A percentile compares a stretch with the other conserved stretches of the same genome.
These are phyloP conservation scores for Dryas octopetala DNA, from an alignment of 306 rosid species.

Conservation along the genomic window DNA sequence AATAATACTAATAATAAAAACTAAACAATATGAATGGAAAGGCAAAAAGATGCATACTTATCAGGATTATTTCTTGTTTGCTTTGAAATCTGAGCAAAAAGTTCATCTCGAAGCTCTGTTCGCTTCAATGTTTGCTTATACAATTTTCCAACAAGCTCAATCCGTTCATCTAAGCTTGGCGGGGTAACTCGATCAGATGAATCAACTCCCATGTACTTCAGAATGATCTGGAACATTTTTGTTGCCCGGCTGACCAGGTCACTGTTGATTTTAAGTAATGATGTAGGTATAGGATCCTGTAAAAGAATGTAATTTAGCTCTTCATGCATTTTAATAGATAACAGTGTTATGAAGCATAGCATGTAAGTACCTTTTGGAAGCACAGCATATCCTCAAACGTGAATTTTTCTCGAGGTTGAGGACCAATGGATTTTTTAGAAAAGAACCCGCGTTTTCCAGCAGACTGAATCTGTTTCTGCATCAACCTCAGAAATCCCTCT, in stretches of 20 bases:
- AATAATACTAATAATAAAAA: slow-evolving; percentile 17
- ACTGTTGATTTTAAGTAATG: slow-evolving; percentile 72
- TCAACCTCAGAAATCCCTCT: slow-evolving; percentile 80
- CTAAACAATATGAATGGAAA: slow-evolving; percentile 9
- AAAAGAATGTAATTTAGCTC: slow-evolving; percentile 23
- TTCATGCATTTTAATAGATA: background rate
- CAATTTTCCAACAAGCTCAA: slow-evolving; percentile 78
- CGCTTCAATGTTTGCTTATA: slow-evolving; percentile 91
- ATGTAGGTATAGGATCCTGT: slow-evolving; percentile 90
- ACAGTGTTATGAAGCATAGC: slow-evolving; percentile 7
- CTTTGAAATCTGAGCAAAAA: slow-evolving; percentile 86
- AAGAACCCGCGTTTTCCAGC: slow-evolving; percentile 95
- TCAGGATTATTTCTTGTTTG: slow-evolving; percentile 94
- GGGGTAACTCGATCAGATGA: slow-evolving; percentile 66
- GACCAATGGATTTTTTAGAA: slow-evolving; percentile 72
- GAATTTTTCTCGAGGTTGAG: slow-evolving; percentile 69
- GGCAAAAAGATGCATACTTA: slow-evolving; percentile 43
- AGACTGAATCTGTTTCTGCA: slow-evolving; percentile 97
- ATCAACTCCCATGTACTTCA: slow-evolving; percentile 94
- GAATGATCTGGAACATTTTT: slow-evolving; percentile 75
- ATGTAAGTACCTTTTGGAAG: slow-evolving; percentile 77
- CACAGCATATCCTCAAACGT: slow-evolving; percentile 95
- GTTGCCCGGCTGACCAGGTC: slow-evolving; percentile 85
- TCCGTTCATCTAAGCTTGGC: slow-evolving; percentile 69
- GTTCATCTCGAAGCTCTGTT: slow-evolving; percentile 90